Conservation (phyloP, 495 filamentous ascomycete species). For the Aspergillus egyptiacus region DNA sequence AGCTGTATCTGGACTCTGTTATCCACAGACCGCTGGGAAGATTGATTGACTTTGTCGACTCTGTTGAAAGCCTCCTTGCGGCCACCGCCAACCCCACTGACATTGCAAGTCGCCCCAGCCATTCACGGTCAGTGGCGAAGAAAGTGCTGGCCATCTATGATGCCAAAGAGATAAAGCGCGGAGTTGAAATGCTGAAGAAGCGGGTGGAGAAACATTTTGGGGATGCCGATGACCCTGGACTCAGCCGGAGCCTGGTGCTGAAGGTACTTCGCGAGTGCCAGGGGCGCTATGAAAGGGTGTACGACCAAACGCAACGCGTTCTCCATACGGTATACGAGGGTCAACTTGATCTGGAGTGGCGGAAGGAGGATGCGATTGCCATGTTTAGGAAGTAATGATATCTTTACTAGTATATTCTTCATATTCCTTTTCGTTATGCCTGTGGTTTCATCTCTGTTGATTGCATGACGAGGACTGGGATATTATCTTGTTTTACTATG, state of each 20-base stretch:
- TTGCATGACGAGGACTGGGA: conserved; percentile 2
- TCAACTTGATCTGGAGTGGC: conserved; percentile 57
- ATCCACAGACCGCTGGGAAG: conserved; percentile 86
- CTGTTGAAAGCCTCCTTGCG: conserved; percentile 63
- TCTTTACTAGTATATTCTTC: conserved; percentile 11
- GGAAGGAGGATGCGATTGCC: conserved; percentile 48
- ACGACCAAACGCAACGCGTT: conserved; percentile 62
- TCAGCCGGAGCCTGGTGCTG: conserved; percentile 62
- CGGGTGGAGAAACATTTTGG: conserved; percentile 95
- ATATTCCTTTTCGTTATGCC: conserved; percentile 1
- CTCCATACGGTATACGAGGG: conserved; percentile 58
- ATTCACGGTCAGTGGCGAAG: conserved; percentile 73
- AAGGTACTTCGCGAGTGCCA: conserved; percentile 81
- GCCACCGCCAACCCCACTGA: conserved; percentile 35
- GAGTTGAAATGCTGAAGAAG: conserved; percentile 79
- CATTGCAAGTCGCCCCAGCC: conserved; percentile 68
- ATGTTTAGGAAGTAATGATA: conserved; percentile 45
- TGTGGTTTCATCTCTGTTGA: conserved; percentile 9
- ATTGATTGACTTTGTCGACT: conserved; percentile 82
- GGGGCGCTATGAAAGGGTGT: conserved; percentile 65
- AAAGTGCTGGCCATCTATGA: conserved; percentile 78
- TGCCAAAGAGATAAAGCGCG: conserved; percentile 71
- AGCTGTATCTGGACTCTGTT: conserved; percentile 76
- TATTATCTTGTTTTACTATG: conserved; percentile 1
- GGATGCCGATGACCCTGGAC: conserved; percentile 68